phyloP scores from a whole-genome alignment of 106 monocot genomes.

The Narthecium ossifragum region DNA sequence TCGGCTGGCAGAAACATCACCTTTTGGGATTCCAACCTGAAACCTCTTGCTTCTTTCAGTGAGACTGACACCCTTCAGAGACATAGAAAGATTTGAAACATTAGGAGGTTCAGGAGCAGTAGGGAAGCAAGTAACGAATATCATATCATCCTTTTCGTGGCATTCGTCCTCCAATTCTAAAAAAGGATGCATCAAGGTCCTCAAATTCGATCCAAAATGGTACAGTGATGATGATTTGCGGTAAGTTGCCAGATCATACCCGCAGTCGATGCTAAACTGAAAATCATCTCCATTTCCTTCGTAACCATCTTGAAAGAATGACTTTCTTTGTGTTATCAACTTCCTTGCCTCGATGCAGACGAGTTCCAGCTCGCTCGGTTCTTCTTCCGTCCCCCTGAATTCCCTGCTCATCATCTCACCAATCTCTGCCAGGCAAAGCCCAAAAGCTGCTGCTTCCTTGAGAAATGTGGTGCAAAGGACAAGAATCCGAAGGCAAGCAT shows the following conservation, averaged over 20 bases:
- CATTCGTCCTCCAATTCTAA: constrained; percentile 64
- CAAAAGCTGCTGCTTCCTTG: constrained; percentile 74
- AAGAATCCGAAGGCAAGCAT: constrained; percentile 75
- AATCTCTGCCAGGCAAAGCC: constrained; percentile 89
- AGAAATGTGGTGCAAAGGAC: constrained; percentile 73
- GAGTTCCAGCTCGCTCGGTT: constrained; percentile 80
- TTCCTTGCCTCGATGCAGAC: constrained; percentile 78
- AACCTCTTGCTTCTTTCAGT: constrained; percentile 20
- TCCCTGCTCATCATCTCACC: constrained; percentile 95
- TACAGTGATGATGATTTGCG: constrained; percentile 15
- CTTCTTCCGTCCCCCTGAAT: constrained; percentile 73
- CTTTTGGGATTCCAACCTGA: constrained; percentile 7
- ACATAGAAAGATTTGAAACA: constrained; percentile 41
- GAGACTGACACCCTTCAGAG: constrained; percentile 39
- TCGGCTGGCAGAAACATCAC: constrained; percentile 3
- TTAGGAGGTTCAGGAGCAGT: constrained; percentile 6
- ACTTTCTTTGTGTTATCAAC: constrained; percentile 42
- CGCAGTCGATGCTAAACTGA: constrained; percentile 46
- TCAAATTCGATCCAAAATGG: constrained; percentile 21
- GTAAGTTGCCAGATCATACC: constrained; percentile 24
- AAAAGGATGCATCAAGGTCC: constrained; percentile 33
- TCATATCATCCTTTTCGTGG: constrained; percentile 58
- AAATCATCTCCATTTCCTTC: constrained; percentile 30
- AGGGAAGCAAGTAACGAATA: background rate
- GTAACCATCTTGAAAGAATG: constrained; percentile 12